Evolutionary conservation across 805 yeast genomes (phyloP), one percentile per base, ranked within the genome.

Genomic region (Torulaspora indica): DNA sequence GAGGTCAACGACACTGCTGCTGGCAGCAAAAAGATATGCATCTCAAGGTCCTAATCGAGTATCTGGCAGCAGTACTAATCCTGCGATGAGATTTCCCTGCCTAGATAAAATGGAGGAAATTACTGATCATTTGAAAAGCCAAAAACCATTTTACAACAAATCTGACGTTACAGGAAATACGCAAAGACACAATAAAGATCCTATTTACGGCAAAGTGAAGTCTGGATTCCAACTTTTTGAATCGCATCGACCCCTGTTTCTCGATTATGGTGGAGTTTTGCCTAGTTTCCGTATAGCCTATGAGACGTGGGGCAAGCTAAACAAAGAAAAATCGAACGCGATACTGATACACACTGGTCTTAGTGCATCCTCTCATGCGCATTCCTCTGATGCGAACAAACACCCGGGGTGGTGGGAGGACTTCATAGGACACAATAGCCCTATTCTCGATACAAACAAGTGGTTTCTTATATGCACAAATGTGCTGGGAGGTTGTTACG

Each of bases 341-440:
- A 77, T 90, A 15, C 70, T 90, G 29, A 67, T 90, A 8, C 96
- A 90, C 57, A 90, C 97, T 0, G 97, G 97, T 0, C 72, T 90
- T 14, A 85, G 95, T 0, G 96, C 96, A 0, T 85, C 95, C 0
- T 86, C 96, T 2, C 97, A 90, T 68, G 97, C 96, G 8, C 84
- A 78, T 56, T 85, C 95, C 2, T 93, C 85, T 47, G 68, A 71
- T 0, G 70, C 75, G 24, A 89, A 89, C 61, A 62, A 77, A 5
- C 76, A 77, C 49, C 78, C 80, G 4, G 97, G 97, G 12, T 90
- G 97, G 97, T 90, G 97, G 97, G 96, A 90, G 60, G 75, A 79
- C 46, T 89, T 89, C 65, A 87, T 90, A 41, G 97, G 97, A 0
- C 86, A 95, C 1, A 89, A 82, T 1, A 73, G 72, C 49, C 55